A percentile compares a stretch with the other conserved stretches of the same genome.
These are phyloP conservation scores for Porodaedalea pini DNA, from an alignment of 1,284 basidiomycete species.

Conservation along the genomic window DNA sequence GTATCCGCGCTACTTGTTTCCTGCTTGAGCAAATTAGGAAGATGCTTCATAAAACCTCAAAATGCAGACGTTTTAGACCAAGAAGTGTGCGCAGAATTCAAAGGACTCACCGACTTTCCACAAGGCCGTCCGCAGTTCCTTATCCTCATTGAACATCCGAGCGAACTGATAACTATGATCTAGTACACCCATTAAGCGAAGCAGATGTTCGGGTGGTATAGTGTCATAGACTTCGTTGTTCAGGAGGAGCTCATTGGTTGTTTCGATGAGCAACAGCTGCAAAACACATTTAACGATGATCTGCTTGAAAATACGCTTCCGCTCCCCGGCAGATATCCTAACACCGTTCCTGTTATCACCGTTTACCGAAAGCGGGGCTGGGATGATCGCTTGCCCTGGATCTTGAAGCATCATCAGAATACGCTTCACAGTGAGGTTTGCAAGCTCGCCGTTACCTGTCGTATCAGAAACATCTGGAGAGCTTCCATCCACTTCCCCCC, in stretches of 20 bases:
- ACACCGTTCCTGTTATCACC: conserved; percentile 42
- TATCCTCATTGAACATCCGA: conserved; percentile 96
- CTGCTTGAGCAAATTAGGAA: conserved; percentile 97
- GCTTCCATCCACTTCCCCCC: conserved; percentile 72
- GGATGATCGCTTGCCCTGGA: conserved; percentile 69
- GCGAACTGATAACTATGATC: conserved; percentile 98
- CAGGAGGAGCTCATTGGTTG: conserved; percentile 91
- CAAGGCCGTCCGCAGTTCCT: conserved; percentile 91
- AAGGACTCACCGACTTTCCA: conserved; percentile 94
- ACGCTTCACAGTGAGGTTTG: too few species aligned
- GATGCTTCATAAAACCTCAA: conserved; percentile 97
- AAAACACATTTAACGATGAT: conserved; percentile 99
- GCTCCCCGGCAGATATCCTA: conserved; percentile 60
- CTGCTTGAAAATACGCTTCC: conserved; percentile 93
- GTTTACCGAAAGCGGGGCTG: conserved; percentile 71
- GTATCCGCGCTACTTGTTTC: conserved; percentile 97
- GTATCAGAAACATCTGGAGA: conserved; percentile 54
- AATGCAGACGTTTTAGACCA: background rate
- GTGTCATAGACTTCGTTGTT: conserved; percentile 90
- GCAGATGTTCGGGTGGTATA: conserved; percentile 90
- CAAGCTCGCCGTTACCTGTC: conserved; percentile 37
- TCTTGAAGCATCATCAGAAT: conserved; percentile 29
- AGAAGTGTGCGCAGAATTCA: conserved; percentile 53
- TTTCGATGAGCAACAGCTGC: conserved; percentile 95
- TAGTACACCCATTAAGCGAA: conserved; percentile 90